Percentiles rank a stretch among this genome's conserved stretches.
Conservation (phyloP, 2,329 filamentous ascomycete species). For the Pyricularia grisea region DNA sequence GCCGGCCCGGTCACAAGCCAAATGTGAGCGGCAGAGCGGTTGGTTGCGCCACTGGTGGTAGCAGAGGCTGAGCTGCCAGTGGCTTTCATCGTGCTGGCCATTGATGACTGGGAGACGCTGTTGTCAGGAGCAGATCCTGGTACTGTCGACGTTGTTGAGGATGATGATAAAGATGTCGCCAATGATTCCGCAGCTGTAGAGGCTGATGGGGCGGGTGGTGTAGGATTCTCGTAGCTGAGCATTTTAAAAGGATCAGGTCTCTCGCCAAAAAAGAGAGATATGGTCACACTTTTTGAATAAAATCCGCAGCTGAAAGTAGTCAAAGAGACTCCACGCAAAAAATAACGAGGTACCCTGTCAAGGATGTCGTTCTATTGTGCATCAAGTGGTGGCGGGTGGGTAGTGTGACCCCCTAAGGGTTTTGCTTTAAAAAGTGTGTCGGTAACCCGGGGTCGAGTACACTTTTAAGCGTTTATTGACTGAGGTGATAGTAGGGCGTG, state of each 20-base stretch:
- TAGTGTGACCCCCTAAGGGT: not conserved
- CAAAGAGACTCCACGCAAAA: not conserved
- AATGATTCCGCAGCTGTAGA: not conserved
- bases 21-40: constrained; percentile 52
- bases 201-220: not conserved
- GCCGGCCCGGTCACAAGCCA: constrained; percentile 75
- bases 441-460: not conserved
- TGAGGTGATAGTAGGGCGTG: not conserved
- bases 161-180: not conserved
- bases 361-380: not conserved
- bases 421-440: not conserved
- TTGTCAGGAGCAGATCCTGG: not conserved
- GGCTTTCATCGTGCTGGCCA: not conserved
- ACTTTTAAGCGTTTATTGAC: not conserved
- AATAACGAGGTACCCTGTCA: not conserved
- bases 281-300: not conserved
- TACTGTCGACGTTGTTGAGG: not conserved
- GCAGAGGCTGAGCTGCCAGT: not conserved
- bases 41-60: not conserved
- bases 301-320: not conserved
- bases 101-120: not conserved
- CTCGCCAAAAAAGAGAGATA: not conserved
- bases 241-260: constrained; percentile 1
- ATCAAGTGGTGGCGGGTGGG: not conserved
- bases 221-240: constrained; percentile 3